Base-by-base conservation (phyloP, 176 grass and related monocot species). In the Triticum aestivum region DNA sequence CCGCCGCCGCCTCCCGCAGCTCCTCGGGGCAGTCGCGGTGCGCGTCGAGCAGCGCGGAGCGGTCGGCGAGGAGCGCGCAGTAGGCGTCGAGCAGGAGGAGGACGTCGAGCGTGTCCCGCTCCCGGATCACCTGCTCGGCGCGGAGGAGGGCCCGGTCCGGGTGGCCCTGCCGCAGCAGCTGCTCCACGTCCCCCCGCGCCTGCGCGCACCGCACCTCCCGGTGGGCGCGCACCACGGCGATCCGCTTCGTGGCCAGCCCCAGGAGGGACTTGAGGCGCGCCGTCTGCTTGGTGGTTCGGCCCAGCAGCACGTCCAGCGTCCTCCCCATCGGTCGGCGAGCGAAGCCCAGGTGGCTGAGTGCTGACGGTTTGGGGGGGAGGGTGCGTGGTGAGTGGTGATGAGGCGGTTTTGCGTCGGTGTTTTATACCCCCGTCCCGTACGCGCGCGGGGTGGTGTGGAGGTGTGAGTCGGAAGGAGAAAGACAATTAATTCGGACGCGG, bases 1-100 rank as follows among this genome's bases (percentile, higher is more conserved):
- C 93, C 9, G 94, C 81, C n/a, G 91, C 87, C 0, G 94, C 90
- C 86, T 99, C 97, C 51, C 90, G 86, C 58, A 99, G 97, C 92
- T 99, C 97, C 20, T 84, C 93, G 2, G 97, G 97, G 70, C 97
- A 99, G 12, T 89, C 85, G 7, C 88, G 88, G 27, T 85, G 49
- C 72, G 92, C 61, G 75, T 92, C 93, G 24, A 96, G 58, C 26
- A 98, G 86, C 11, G 83, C 74, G 54, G 73, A 49, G 9, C 94
- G 73, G 59, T 99, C 97, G 6, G 38, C 45, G 38, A 99, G 2
- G 67, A 99, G 84, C 68, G 18, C 10, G 86, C 97, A 91, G 85
- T 96, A 98, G 87, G 62, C 67, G 34, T 94, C 90, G 45, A 96
- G 84, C 76, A 92, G 84, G 24, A 37, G 74, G 65, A 91, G 89